Evolutionary conservation across 768 basidiomycete species (phyloP).

Genomic region (Trametes villosa): DNA sequence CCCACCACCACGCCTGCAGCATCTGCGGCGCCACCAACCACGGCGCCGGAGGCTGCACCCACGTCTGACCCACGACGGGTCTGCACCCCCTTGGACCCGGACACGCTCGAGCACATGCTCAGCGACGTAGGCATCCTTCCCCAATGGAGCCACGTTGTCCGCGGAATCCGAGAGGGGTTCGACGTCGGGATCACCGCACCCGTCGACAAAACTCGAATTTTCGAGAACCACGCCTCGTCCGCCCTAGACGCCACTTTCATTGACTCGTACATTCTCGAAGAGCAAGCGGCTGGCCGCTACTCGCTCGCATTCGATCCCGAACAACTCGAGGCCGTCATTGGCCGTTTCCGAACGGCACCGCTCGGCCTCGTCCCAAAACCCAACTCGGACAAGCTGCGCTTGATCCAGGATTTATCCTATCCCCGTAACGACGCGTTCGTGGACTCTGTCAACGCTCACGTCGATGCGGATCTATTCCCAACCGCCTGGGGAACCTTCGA

Average conservation of each 20-base stretch:
- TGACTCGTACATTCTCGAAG: constrained; percentile 36
- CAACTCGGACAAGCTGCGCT: constrained; percentile 25
- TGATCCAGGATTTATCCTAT: constrained; percentile 40
- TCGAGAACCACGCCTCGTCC: constrained; percentile 41
- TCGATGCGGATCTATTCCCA: constrained; percentile 35
- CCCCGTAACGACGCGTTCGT: constrained; percentile 20
- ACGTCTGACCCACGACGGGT: constrained; percentile 39
- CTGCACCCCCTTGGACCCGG: constrained; percentile 36
- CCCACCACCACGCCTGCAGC: constrained; percentile 36
- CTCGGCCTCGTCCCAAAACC: constrained; percentile 45
- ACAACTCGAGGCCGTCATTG: constrained; percentile 37
- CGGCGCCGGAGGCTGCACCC: constrained; percentile 36
- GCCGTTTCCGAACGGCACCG: constrained; percentile 46
- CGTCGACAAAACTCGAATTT: constrained; percentile 30
- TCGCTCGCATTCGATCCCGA: constrained; percentile 35
- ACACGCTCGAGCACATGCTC: constrained; percentile 22
- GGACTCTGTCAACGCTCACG: constrained; percentile 27
- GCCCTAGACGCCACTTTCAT: constrained; percentile 36
- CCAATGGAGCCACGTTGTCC: constrained; percentile 36
- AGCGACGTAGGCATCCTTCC: constrained; percentile 19
- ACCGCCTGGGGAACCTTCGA: constrained; percentile 46
- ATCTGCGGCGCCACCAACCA: constrained; percentile 35
- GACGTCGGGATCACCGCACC: constrained; percentile 36
- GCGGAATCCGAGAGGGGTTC: constrained; percentile 41
- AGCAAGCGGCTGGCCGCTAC: constrained; percentile 39